phyloP scores from a whole-genome alignment of 768 basidiomycete genomes.

The Ephemerocybe angulata region DNA sequence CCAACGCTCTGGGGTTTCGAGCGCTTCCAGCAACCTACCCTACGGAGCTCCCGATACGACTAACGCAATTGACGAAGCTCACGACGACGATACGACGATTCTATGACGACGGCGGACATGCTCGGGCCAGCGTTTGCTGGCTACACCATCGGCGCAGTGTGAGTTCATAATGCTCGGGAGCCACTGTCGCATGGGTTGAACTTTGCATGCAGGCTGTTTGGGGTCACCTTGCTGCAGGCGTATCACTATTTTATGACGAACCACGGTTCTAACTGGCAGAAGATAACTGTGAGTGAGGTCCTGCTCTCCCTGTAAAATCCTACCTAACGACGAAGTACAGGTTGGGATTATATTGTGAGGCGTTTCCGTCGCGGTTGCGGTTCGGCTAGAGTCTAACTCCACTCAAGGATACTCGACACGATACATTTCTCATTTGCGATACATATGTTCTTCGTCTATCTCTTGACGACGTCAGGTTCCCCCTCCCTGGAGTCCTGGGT shows the following conservation, averaged over 20 bases:
- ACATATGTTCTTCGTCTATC: slow-evolving; percentile 24
- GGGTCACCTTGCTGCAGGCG: slow-evolving; percentile 27
- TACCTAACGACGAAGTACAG: slow-evolving; percentile 10
- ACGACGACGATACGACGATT: not conserved
- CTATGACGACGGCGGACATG: slow-evolving; percentile 8
- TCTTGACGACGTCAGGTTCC: slow-evolving; percentile 22
- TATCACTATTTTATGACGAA: slow-evolving; percentile 26
- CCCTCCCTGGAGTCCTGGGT: slow-evolving; percentile 12
- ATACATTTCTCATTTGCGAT: slow-evolving; percentile 26
- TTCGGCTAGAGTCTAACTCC: not conserved
- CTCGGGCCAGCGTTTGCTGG: slow-evolving; percentile 28
- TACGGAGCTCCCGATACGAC: too few species aligned
- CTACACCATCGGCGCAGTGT: slow-evolving; percentile 28
- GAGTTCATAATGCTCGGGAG: slow-evolving; percentile 7
- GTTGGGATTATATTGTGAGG: slow-evolving; percentile 21
- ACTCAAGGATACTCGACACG: slow-evolving; percentile 22
- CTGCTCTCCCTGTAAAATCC: not conserved
- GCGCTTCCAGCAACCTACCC: too few species aligned
- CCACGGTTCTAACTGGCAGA: slow-evolving; percentile 16
- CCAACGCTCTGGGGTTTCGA: too few species aligned
- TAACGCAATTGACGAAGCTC: not conserved
- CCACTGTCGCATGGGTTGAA: not conserved
- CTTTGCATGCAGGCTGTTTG: slow-evolving; percentile 21
- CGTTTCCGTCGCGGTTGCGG: not conserved
- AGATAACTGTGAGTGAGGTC: slow-evolving; percentile 19